Evolutionary conservation across 306 rosid species (phyloP), one percentile per base, ranked within the genome.

Genomic region (Medicago lupulina): DNA sequence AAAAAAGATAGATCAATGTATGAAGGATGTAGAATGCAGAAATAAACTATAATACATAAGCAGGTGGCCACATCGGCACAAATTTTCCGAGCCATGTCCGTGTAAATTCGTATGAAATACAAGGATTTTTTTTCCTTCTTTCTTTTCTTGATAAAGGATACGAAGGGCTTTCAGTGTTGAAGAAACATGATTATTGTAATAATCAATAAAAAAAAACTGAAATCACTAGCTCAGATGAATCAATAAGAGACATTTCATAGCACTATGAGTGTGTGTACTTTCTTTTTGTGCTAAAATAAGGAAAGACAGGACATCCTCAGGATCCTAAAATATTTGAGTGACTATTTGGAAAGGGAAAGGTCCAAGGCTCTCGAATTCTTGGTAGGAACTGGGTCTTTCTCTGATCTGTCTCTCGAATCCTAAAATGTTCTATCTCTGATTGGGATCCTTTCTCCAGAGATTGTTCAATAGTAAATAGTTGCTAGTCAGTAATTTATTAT

Each of bases 141-240:
- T 28, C 31, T 28, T 28, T 28, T 28, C 31, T 28, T 28, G 31
- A 21, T 18, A 54, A 18, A 18, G 31, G 47, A 49, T 62, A n/a
- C 6, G 28, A 68, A 74, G 61, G 65, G 43, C 28, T 82, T 15
- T 17, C 4, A n/a, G 15, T 15, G 14, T 40, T 23, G 40, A 31
- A 70, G 21, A 66, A 70, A 60, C 6, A 46, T 21, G 60, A 41
- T 7, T 74, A 62, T 40, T 25, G 50, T 36, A 67, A 65, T 67
- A 31, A 50, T 60, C n/a, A 57, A 58, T 55, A 16, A 44, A 63
- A 50, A 46, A 18, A 49, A 67, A 11, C 13, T 63, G 64, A 11
- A 9, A 55, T 57, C 59, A 59, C 28, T 67, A 19, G 53, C 40
- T 39, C 71, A 62, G 57, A 83, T 60, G 59, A 81, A 84, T 39